Evolutionary conservation across 768 basidiomycete species (phyloP).

Genomic region (Leucosporidium scottii): DNA sequence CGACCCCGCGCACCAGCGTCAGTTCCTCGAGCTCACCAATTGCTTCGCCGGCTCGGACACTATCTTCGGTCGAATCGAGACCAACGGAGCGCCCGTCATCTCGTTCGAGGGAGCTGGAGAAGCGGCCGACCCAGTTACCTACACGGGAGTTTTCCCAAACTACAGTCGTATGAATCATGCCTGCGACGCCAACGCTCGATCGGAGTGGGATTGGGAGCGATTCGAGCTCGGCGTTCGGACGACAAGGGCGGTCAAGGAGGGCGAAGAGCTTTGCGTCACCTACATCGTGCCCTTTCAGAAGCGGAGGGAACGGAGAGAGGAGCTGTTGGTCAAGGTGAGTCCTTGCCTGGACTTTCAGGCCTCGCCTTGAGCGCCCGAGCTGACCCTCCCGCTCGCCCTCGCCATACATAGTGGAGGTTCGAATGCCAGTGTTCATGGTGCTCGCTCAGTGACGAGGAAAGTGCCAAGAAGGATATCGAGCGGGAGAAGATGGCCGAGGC

Average conservation of each 20-base stretch:
- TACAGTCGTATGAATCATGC: constrained; percentile 11
- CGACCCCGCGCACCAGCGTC: not conserved
- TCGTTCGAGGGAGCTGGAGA: not conserved
- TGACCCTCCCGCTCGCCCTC: not conserved
- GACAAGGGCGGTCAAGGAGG: constrained; percentile 5
- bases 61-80: constrained; percentile 5
- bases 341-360: no score
- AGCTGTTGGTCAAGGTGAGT: constrained; percentile 15
- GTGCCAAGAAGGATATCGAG: constrained; percentile 15
- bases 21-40: not conserved
- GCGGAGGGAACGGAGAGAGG: constrained; percentile 1
- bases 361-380: not conserved
- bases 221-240: not conserved
- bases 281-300: constrained; percentile 18
- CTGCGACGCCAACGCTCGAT: constrained; percentile 6
- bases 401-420: constrained; percentile 4
- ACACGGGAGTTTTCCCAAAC: constrained; percentile 8
- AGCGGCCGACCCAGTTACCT: not conserved
- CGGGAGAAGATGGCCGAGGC: not conserved
- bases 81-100: not conserved
- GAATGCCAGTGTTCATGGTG: constrained; percentile 14
- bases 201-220: not conserved
- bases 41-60: not conserved
- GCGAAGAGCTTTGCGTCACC: constrained; percentile 5
- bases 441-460: constrained; percentile 1